Percentiles rank a stretch among this genome's conserved stretches.
Evolutionary conservation across 2,329 filamentous ascomycete genomes (phyloP).

Genomic region (Nothomitra cinnamomea): DNA sequence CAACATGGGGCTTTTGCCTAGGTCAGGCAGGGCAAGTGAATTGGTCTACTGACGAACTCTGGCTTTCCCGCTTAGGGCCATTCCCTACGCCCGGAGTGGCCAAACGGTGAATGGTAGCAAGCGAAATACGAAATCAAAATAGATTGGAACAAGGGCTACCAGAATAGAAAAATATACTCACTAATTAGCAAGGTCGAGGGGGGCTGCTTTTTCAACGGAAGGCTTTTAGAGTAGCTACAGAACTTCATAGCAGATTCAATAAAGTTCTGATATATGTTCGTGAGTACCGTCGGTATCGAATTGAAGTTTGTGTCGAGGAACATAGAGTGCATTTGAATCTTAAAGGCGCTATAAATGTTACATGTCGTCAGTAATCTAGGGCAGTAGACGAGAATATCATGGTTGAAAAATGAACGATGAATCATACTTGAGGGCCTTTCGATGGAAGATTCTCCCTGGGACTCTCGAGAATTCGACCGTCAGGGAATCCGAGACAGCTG

Average conservation of each 20-base stretch:
- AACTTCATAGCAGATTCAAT: constrained; percentile 61
- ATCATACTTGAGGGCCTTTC: constrained; percentile 55
- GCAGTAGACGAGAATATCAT: background rate
- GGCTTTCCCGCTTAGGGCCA: too few relatives aligned
- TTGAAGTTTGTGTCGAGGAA: constrained; percentile 72
- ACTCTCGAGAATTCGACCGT: constrained; percentile 59
- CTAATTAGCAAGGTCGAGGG: constrained; percentile 40
- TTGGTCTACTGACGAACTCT: too few relatives aligned
- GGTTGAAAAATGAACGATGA: background rate
- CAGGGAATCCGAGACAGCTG: constrained; percentile 49
- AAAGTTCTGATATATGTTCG: constrained; percentile 63
- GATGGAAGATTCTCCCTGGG: constrained; percentile 62
- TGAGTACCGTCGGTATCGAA: constrained; percentile 45
- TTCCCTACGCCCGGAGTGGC: too few relatives aligned
- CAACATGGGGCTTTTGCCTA: background rate
- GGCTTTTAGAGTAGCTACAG: constrained; percentile 40
- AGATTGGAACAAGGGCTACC: constrained; percentile 6
- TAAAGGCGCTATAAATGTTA: constrained; percentile 40
- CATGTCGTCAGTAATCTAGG: constrained; percentile 1
- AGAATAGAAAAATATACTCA: constrained; percentile 20
- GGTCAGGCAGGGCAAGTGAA: too few relatives aligned
- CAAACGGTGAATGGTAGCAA: too few relatives aligned
- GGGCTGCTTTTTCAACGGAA: constrained; percentile 41
- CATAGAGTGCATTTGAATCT: constrained; percentile 71
- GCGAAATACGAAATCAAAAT: background rate